phyloP scores from a whole-genome alignment of 352 stramenopile species.

The Phytophthora quininea region DNA sequence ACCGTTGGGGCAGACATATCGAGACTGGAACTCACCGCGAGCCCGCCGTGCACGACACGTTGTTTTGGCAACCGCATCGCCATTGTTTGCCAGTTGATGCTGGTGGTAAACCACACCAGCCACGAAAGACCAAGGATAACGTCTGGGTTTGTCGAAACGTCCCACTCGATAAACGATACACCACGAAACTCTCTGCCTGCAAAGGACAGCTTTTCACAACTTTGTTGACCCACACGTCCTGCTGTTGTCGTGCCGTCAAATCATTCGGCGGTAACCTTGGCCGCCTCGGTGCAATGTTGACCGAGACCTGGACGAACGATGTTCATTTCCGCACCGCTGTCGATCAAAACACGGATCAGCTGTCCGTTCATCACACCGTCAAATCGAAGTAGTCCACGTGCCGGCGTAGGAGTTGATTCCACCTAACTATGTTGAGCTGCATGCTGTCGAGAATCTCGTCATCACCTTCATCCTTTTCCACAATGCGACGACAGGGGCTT shows the following conservation, averaged over 20 bases:
- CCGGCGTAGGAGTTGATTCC: background rate
- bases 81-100: slow-evolving; percentile 1
- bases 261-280: slow-evolving; percentile 3
- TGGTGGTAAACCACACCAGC: slow-evolving; percentile 3
- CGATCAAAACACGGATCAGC: slow-evolving; percentile 5
- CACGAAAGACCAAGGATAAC: slow-evolving; percentile 7
- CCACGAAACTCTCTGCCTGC: background rate
- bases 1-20: background rate
- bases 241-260: slow-evolving; percentile 3
- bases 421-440: background rate
- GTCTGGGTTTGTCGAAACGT: slow-evolving; percentile 3
- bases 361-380: slow-evolving; percentile 7
- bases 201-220: background rate
- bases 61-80: background rate
- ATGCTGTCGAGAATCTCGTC: background rate
- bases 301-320: slow-evolving; percentile 2
- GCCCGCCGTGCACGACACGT: background rate
- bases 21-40: background rate
- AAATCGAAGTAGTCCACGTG: background rate
- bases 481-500: slow-evolving; percentile 1
- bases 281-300: background rate
- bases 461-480: background rate
- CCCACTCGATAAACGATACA: background rate
- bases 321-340: slow-evolving; percentile 10
- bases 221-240: background rate